These are phyloP conservation scores for Sporobolomyces roseus DNA, from an alignment of 768 basidiomycete species.

Conservation along the genomic window DNA sequence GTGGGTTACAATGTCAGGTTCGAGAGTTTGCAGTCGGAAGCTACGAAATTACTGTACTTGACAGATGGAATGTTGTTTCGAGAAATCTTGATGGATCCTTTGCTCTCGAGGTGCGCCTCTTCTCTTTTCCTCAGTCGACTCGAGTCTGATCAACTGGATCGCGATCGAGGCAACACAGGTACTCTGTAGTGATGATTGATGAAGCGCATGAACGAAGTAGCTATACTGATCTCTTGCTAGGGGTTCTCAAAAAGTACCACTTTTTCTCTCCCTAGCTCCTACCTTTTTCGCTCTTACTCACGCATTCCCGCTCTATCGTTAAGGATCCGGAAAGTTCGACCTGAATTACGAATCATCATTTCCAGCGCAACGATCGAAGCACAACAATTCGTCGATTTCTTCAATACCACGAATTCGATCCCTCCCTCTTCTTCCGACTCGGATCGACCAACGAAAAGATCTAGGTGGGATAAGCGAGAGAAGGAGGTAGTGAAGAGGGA, in stretches of 20 bases:
- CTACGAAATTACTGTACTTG: constrained; percentile 89
- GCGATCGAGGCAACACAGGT: constrained; percentile 59
- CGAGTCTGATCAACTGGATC: too few species aligned
- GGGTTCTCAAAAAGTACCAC: constrained; percentile 82
- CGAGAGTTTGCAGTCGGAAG: constrained; percentile 82
- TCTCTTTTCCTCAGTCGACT: too few species aligned
- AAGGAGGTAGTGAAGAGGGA: neutral
- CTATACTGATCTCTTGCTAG: constrained; percentile 91
- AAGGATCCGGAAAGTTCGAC: constrained; percentile 87
- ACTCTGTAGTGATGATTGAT: constrained; percentile 97
- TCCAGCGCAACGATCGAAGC: constrained; percentile 98
- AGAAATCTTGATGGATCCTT: constrained; percentile 74
- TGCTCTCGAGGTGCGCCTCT: constrained; percentile 67
- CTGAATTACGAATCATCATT: constrained; percentile 81
- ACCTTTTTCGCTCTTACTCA: neutral
- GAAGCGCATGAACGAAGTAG: constrained; percentile 94
- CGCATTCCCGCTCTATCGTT: neutral
- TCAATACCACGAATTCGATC: constrained; percentile 56
- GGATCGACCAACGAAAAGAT: constrained; percentile 22
- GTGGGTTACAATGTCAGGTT: constrained; percentile 98
- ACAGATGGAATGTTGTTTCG: constrained; percentile 95
- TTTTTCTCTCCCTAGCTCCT: neutral
- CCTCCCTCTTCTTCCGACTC: constrained; percentile 35
- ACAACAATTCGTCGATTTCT: constrained; percentile 80
- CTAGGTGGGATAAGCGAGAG: constrained; percentile 34